Evolutionary conservation across 192 early-diverging fungal species (phyloP).

Genomic region (Coemansia javaensis): DNA sequence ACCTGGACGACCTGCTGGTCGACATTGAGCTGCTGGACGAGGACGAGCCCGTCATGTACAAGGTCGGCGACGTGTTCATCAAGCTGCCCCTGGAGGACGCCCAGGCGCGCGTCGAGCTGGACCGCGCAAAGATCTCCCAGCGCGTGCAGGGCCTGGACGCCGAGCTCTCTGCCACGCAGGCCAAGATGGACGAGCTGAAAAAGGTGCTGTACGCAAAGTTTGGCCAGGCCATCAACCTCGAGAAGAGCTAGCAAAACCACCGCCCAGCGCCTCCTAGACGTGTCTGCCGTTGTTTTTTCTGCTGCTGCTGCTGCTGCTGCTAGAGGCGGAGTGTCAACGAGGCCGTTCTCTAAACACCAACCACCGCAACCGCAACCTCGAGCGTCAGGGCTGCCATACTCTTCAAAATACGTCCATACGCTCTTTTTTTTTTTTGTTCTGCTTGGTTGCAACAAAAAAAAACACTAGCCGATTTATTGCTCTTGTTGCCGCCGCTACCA

Average conservation of each 20-base stretch:
- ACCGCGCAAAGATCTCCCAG: constrained; percentile 55
- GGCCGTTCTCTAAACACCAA: too few relatives aligned
- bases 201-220: constrained; percentile 84
- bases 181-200: constrained; percentile 85
- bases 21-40: constrained; percentile 92
- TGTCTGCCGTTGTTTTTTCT: too few relatives aligned
- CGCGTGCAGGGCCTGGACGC: constrained; percentile 60
- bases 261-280: too few relatives aligned
- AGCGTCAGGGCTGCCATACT: too few relatives aligned
- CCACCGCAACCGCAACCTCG: too few relatives aligned
- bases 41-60: constrained; percentile 76
- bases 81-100: constrained; percentile 66
- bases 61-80: constrained; percentile 88
- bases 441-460: too few relatives aligned
- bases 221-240: constrained; percentile 92
- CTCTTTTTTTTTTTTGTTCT: too few relatives aligned
- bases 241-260: constrained; percentile 73
- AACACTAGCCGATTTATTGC: too few relatives aligned
- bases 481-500: neutral
- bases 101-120: constrained; percentile 64
- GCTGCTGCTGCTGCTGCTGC: too few relatives aligned
- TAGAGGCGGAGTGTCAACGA: too few relatives aligned
- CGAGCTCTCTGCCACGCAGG: constrained; percentile 59
- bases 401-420: too few relatives aligned
- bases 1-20: constrained; percentile 84